phyloP scores from a whole-genome alignment of 208 protist genomes.

The Leishmania braziliensis region DNA sequence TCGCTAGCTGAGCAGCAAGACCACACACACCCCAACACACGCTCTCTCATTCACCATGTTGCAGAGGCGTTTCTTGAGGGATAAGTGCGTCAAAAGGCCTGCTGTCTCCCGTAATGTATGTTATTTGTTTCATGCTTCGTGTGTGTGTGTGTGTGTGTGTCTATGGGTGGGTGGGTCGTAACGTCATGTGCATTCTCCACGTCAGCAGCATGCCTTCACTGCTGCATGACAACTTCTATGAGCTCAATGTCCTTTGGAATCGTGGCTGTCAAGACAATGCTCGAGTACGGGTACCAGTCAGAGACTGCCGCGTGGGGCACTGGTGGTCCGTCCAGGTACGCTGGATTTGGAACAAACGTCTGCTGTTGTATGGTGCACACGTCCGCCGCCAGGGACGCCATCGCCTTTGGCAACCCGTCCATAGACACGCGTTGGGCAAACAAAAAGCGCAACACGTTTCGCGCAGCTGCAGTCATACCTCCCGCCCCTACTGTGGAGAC shows the following conservation, averaged over 20 bases:
- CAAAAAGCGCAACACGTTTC: slow-evolving; percentile 35
- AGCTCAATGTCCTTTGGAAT: slow-evolving; percentile 51
- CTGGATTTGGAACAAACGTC: slow-evolving; percentile 8
- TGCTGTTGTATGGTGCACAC: slow-evolving; percentile 2
- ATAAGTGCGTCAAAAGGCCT: neutral
- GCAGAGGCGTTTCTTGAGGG: neutral
- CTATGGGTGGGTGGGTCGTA: neutral
- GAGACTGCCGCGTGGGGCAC: slow-evolving; percentile 6
- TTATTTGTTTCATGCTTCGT: neutral
- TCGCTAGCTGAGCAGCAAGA: neutral
- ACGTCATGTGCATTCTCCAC: too few relatives aligned
- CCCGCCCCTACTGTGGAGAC: neutral
- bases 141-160: neutral
- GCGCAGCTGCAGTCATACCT: neutral
- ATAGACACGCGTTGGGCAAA: slow-evolving; percentile 47
- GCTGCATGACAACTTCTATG: slow-evolving; percentile 22
- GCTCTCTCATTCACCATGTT: neutral
- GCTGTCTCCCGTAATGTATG: neutral
- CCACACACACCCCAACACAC: neutral
- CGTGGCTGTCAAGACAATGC: slow-evolving; percentile 49
- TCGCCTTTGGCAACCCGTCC: slow-evolving; percentile 27
- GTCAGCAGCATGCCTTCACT: neutral
- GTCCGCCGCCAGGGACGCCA: slow-evolving; percentile 19
- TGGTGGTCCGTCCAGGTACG: slow-evolving; percentile 3
- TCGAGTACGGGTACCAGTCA: slow-evolving; percentile 51